Percentiles rank a stretch among this genome's conserved stretches.
Evolutionary conservation across 305 asterid genomes (phyloP).

Genomic region (Fraxinus latifolia): DNA sequence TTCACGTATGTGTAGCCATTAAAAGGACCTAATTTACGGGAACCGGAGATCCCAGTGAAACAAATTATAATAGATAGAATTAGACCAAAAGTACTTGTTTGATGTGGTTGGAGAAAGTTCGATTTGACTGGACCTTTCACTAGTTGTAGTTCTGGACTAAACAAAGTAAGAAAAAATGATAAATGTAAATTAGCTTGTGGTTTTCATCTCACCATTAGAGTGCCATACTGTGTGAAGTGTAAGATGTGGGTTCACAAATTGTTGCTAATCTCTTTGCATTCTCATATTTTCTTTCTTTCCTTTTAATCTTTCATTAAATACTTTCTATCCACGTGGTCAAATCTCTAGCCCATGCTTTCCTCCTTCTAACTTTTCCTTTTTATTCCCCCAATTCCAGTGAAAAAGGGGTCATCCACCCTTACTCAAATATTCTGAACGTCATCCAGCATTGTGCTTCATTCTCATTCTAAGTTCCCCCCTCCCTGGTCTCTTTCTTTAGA

Average conservation of each 20-base stretch:
- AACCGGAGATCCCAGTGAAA: background rate
- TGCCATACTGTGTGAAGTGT: background rate
- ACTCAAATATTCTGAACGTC: background rate
- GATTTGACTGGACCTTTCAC: background rate
- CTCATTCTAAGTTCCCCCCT: background rate
- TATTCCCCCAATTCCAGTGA: background rate
- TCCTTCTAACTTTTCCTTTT: background rate
- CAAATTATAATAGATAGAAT: background rate
- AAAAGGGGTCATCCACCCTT: background rate
- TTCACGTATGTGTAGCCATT: background rate
- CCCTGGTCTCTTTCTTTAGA: background rate
- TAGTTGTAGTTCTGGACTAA: background rate
- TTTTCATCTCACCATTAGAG: background rate
- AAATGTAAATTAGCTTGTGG: background rate
- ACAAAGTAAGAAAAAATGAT: background rate
- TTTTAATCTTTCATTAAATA: background rate
- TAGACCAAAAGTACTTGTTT: background rate
- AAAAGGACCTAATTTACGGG: background rate
- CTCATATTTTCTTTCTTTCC: background rate
- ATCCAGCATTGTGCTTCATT: background rate
- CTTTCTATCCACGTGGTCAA: background rate
- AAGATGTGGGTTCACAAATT: background rate
- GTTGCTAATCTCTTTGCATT: background rate
- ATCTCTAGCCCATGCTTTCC: background rate
- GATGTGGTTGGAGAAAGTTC: background rate